A percentile compares a stretch with the other conserved stretches of the same genome.
phyloP scores from a whole-genome alignment of 1,284 basidiomycete genomes.

The Phenoliferia sp. region DNA sequence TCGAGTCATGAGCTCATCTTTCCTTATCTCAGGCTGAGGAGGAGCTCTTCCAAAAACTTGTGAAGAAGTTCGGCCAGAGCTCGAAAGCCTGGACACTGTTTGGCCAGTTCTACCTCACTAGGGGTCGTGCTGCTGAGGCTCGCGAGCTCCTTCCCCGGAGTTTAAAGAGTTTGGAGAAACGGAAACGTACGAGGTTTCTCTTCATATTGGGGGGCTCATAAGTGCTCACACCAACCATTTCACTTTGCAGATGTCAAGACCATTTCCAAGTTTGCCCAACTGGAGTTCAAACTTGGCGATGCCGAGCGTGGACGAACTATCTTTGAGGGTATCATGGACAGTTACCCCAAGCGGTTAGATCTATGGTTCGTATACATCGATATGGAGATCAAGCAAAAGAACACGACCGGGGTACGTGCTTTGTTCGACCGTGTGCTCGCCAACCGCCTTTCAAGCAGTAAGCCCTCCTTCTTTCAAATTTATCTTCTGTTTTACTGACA shows the following conservation, averaged over 20 bases:
- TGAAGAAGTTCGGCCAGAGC: slow-evolving; percentile 87
- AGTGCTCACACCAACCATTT: too few species aligned
- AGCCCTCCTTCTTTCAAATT: slow-evolving; percentile 48
- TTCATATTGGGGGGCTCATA: too few species aligned
- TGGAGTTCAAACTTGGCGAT: slow-evolving; percentile 93
- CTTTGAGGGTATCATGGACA: slow-evolving; percentile 93
- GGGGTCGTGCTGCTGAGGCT: slow-evolving; percentile 53
- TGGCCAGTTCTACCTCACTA: slow-evolving; percentile 63
- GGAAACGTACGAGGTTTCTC: slow-evolving; percentile 67
- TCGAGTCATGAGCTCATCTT: neutral
- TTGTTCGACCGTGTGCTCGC: slow-evolving; percentile 77
- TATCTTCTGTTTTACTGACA: too few species aligned
- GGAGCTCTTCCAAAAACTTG: slow-evolving; percentile 73
- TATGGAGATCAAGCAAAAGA: slow-evolving; percentile 74
- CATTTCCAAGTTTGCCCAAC: slow-evolving; percentile 86
- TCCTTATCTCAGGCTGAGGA: slow-evolving; percentile 62
- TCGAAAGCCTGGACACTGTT: slow-evolving; percentile 90
- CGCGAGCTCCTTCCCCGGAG: slow-evolving; percentile 82
- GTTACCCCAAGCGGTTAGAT: slow-evolving; percentile 89
- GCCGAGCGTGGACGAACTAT: slow-evolving; percentile 90
- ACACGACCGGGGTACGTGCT: slow-evolving; percentile 72
- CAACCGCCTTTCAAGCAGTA: slow-evolving; percentile 85
- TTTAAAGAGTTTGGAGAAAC: slow-evolving; percentile 87
- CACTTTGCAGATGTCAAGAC: slow-evolving; percentile 91
- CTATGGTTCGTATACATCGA: slow-evolving; percentile 97